Evolutionary conservation across 208 protist genomes (phyloP).

Genomic region (Dictyostelium gargantuum): DNA sequence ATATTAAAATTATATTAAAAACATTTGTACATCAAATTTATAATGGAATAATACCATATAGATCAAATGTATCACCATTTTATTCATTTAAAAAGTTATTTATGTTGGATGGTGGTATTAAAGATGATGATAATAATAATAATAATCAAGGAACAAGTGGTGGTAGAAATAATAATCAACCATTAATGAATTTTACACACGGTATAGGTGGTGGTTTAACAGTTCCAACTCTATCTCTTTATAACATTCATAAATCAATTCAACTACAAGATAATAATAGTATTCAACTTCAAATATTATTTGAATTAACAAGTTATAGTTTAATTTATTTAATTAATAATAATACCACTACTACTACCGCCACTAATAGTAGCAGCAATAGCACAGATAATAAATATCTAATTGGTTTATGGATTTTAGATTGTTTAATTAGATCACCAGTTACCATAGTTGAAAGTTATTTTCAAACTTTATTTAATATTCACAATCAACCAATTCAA

Average conservation of each 20-base stretch:
- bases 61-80: not conserved
- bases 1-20: not conserved
- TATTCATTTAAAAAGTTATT: not conserved
- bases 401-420: not conserved
- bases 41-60: not conserved
- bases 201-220: not conserved
- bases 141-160: too few relatives aligned
- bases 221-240: not conserved
- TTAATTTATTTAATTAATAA: not conserved
- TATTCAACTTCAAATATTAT: not conserved
- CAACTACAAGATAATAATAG: not conserved
- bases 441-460: conserved; percentile 1
- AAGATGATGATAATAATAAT: not conserved
- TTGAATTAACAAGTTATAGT: not conserved
- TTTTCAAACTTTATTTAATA: not conserved
- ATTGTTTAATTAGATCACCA: not conserved
- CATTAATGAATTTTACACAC: not conserved
- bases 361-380: not conserved
- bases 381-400: not conserved
- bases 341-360: not conserved
- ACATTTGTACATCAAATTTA: not conserved
- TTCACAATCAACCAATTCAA: not conserved
- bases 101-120: not conserved
- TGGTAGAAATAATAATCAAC: not conserved
- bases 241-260: not conserved